Evolutionary conservation across 768 basidiomycete genomes (phyloP).

Genomic region (Leccinum sublutescens): DNA sequence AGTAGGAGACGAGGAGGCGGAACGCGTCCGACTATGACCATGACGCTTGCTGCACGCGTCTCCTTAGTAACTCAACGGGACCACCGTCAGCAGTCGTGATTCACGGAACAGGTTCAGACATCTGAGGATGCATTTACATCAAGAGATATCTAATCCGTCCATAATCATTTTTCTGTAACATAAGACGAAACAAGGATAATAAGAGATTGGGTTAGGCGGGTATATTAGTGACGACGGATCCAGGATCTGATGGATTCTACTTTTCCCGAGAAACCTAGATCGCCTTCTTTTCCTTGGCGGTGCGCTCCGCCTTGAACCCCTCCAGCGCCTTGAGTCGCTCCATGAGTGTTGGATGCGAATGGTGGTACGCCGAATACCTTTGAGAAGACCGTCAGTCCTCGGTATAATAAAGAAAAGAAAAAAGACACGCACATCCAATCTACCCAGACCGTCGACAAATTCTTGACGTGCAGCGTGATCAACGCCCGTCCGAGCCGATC

Average conservation of each 20-base stretch:
- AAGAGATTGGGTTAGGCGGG: not conserved
- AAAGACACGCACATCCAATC: conserved; percentile 70
- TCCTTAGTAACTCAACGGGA: not conserved
- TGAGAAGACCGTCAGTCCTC: not conserved
- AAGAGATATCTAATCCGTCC: not conserved
- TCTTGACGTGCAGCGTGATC: conserved; percentile 85
- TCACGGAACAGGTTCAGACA: no score
- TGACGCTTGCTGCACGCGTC: not conserved
- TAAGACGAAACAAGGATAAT: not conserved
- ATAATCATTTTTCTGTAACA: not conserved
- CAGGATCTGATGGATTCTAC: not conserved
- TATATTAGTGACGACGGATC: not conserved
- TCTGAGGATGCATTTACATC: no score
- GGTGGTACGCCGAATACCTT: conserved; percentile 93
- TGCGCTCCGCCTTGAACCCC: conserved; percentile 48
- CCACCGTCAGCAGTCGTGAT: not conserved
- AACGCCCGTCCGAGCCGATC: conserved; percentile 80
- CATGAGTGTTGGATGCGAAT: conserved; percentile 92
- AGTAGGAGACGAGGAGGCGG: not conserved
- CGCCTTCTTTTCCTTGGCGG: conserved; percentile 27
- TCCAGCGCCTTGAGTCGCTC: conserved; percentile 87
- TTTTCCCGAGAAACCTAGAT: not conserved
- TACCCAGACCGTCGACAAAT: conserved; percentile 90
- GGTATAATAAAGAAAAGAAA: not conserved
- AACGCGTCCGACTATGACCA: no score